These are phyloP conservation scores for Acer yangbiense DNA, from an alignment of 345 rosid species.

Conservation along the genomic window DNA sequence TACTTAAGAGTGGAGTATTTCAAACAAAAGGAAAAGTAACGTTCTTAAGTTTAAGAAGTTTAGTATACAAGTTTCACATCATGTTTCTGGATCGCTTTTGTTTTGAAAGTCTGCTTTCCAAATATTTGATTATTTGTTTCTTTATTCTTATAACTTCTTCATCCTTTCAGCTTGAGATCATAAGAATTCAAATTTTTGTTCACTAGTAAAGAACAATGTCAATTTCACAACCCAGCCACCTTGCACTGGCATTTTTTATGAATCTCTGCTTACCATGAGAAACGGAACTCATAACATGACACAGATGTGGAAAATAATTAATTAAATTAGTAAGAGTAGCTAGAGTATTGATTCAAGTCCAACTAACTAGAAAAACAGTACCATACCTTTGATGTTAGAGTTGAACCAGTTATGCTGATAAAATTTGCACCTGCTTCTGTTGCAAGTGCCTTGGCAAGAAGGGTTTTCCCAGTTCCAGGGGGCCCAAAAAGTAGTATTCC, in stretches of 20 bases:
- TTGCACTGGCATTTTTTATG: not conserved
- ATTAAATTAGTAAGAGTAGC: not conserved
- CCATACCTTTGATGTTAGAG: conserved; percentile 93
- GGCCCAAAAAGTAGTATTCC: conserved; percentile 98
- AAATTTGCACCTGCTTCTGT: conserved; percentile 98
- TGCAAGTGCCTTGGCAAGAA: conserved; percentile 96
- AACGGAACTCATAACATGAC: conserved; percentile 2
- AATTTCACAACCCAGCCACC: not conserved
- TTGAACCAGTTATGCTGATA: conserved; percentile 95
- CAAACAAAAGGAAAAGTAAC: not conserved
- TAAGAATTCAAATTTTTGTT: not conserved
- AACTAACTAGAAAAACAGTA: not conserved
- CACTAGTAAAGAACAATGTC: not conserved
- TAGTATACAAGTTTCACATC: not conserved
- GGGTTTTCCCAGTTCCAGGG: conserved; percentile 99
- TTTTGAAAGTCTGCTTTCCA: not conserved
- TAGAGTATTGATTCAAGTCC: not conserved
- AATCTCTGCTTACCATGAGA: not conserved
- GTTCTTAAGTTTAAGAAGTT: not conserved
- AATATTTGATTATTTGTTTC: not conserved
- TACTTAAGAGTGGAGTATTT: not conserved
- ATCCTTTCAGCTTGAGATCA: not conserved
- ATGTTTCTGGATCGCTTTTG: not conserved
- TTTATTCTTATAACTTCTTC: not conserved
- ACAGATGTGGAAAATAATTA: not conserved